Evolutionary conservation across 768 basidiomycete species (phyloP).

Genomic region (Lactarius quietus): DNA sequence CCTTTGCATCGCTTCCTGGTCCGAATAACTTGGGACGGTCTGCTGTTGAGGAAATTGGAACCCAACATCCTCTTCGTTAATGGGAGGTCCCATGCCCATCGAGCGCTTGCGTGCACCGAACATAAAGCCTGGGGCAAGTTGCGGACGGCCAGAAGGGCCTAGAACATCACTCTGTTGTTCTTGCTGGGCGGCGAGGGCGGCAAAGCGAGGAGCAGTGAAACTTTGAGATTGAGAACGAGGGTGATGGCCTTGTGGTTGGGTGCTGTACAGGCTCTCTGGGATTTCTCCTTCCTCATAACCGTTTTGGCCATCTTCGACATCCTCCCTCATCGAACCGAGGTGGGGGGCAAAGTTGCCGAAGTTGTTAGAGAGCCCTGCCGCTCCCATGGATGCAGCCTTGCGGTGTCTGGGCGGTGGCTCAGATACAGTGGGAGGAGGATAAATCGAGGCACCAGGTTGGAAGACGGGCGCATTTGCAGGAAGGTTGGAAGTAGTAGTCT

Average conservation of each 20-base stretch:
- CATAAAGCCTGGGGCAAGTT: constrained; percentile 88
- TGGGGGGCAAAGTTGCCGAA: constrained; percentile 75
- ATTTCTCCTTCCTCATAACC: constrained; percentile 80
- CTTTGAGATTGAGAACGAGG: constrained; percentile 76
- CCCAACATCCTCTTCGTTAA: constrained; percentile 74
- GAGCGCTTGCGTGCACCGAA: constrained; percentile 63
- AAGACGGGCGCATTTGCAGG: constrained; percentile 69
- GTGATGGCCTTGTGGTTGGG: constrained; percentile 49
- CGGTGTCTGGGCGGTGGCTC: constrained; percentile 64
- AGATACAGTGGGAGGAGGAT: constrained; percentile 44
- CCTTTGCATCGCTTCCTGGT: constrained; percentile 42
- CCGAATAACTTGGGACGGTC: constrained; percentile 23
- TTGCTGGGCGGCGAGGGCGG: constrained; percentile 72
- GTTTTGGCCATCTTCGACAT: constrained; percentile 55
- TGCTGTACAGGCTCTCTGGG: constrained; percentile 49
- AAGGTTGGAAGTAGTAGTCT: constrained; percentile 46
- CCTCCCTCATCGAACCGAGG: constrained; percentile 81
- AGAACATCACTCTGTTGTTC: constrained; percentile 45
- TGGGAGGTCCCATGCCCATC: constrained; percentile 64
- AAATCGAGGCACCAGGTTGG: constrained; percentile 62
- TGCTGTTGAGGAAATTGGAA: constrained; percentile 83
- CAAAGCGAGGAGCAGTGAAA: constrained; percentile 88
- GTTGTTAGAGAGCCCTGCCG: constrained; percentile 51
- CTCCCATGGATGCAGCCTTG: constrained; percentile 74
- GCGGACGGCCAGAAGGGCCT: constrained; percentile 78